Percentiles rank a stretch among this genome's conserved stretches.
These are phyloP conservation scores for Hymenoscyphus linearis DNA, from an alignment of 2,329 filamentous ascomycete genomes.

Conservation along the genomic window DNA sequence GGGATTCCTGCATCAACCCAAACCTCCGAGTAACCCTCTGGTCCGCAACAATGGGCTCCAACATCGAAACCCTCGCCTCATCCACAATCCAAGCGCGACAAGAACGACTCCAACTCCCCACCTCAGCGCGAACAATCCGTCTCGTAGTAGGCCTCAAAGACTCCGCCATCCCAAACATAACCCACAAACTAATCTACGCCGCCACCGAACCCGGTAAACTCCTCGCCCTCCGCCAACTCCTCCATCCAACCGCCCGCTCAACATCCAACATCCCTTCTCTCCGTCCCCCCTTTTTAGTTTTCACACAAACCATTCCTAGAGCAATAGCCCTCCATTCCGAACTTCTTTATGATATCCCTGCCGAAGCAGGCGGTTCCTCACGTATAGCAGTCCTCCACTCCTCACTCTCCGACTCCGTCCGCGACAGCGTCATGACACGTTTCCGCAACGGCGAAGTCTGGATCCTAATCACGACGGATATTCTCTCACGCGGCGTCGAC, in stretches of 20 bases:
- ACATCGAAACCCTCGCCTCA: slow-evolving; percentile 73
- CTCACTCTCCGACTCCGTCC: slow-evolving; percentile 68
- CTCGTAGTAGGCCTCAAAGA: slow-evolving; percentile 96
- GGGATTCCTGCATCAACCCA: slow-evolving; percentile 69
- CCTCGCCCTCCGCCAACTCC: slow-evolving; percentile 79
- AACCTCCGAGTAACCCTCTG: slow-evolving; percentile 75
- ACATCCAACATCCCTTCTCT: slow-evolving; percentile 45
- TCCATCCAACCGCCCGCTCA: slow-evolving; percentile 65
- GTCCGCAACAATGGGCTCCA: slow-evolving; percentile 96
- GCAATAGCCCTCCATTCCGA: slow-evolving; percentile 84
- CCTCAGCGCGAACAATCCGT: slow-evolving; percentile 58
- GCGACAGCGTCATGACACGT: slow-evolving; percentile 76
- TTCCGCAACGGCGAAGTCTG: slow-evolving; percentile 92
- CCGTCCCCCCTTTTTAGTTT: slow-evolving; percentile 86
- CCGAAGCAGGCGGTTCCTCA: slow-evolving; percentile 75
- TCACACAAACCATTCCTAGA: slow-evolving; percentile 91
- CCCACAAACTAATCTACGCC: slow-evolving; percentile 83
- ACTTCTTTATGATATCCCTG: slow-evolving; percentile 88
- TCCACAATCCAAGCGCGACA: slow-evolving; percentile 58
- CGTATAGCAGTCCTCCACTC: slow-evolving; percentile 90
- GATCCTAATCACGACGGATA: slow-evolving; percentile 93
- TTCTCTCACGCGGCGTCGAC: slow-evolving; percentile 87
- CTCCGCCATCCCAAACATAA: slow-evolving; percentile 86
- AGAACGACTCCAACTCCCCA: slow-evolving; percentile 33
- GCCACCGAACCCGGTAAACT: slow-evolving; percentile 93